Evolutionary conservation across 1,284 basidiomycete genomes (phyloP).

Genomic region (Vanrija sp.): DNA sequence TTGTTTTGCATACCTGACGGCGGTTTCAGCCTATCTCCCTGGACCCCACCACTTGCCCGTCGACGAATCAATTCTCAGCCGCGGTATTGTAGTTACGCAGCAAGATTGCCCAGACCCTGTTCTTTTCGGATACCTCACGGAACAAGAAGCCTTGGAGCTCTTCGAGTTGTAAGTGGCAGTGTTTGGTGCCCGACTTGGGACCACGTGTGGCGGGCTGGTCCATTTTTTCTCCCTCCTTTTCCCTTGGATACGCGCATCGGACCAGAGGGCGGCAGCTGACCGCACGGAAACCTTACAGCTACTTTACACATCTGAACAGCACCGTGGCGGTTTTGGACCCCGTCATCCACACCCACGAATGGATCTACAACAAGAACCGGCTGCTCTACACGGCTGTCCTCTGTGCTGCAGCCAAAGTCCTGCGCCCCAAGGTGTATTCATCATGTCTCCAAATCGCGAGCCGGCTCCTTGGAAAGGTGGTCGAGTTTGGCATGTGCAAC

Average conservation of each 20-base stretch:
- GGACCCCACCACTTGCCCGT: neutral
- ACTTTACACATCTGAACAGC: constrained; percentile 35
- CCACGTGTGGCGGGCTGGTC: neutral
- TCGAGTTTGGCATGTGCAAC: constrained; percentile 42
- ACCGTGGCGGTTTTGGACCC: constrained; percentile 43
- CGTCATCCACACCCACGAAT: constrained; percentile 42
- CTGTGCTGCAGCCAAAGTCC: constrained; percentile 46
- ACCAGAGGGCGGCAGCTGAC: neutral
- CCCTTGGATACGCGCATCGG: neutral
- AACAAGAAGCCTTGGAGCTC: constrained; percentile 32
- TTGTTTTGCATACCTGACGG: too few species aligned
- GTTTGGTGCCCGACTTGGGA: too few species aligned
- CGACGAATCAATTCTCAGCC: too few species aligned
- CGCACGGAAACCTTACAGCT: constrained; percentile 10
- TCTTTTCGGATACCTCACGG: constrained; percentile 29
- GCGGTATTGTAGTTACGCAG: neutral
- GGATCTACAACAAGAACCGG: constrained; percentile 39
- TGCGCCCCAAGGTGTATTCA: constrained; percentile 41
- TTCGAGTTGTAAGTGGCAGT: constrained; percentile 35
- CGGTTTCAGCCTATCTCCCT: constrained; percentile 11
- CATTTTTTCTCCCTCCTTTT: neutral
- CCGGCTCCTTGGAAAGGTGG: constrained; percentile 45
- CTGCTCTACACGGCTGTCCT: constrained; percentile 50
- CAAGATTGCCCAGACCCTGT: constrained; percentile 33
- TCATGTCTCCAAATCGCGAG: constrained; percentile 39